phyloP scores from a whole-genome alignment of 352 stramenopile species.

The Phytophthora hibernalis region DNA sequence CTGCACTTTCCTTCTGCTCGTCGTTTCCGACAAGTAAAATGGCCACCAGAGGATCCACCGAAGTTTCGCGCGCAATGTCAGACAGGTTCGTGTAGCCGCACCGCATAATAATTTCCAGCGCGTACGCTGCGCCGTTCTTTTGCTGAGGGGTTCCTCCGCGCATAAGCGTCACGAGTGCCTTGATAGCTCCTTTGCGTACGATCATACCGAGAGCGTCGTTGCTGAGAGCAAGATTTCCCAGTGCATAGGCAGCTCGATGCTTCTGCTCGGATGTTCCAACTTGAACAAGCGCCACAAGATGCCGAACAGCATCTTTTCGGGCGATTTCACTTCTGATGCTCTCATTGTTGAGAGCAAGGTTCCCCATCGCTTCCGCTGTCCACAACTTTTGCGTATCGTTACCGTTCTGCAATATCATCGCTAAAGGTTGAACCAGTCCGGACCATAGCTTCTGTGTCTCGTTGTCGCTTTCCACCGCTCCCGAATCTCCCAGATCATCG shows the following conservation, averaged over 20 bases:
- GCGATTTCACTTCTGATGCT: constrained; percentile 2
- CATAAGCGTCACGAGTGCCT: neutral
- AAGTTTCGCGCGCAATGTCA: neutral
- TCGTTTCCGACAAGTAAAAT: neutral
- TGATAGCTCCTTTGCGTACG: constrained; percentile 11
- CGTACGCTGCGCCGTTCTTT: neutral
- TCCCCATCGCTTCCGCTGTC: neutral
- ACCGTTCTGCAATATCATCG: neutral
- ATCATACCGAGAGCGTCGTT: constrained; percentile 7
- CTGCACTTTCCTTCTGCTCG: neutral
- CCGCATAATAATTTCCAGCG: constrained; percentile 3
- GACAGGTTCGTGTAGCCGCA: neutral
- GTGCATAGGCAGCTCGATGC: constrained; percentile 6
- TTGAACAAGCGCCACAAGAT: constrained; percentile 22
- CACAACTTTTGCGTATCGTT: constrained; percentile 6
- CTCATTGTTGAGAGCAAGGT: neutral
- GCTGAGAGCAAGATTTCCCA: constrained; percentile 11
- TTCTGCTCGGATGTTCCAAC: constrained; percentile 20
- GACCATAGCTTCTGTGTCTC: neutral
- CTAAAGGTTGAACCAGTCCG: neutral
- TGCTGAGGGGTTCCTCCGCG: neutral
- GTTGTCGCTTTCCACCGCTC: neutral
- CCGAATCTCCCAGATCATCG: neutral
- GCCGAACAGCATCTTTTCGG: neutral
- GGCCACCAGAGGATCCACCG: neutral